Base-by-base conservation (phyloP, 2,329 filamentous ascomycete genomes). In the Aspergillus phoenicis region DNA sequence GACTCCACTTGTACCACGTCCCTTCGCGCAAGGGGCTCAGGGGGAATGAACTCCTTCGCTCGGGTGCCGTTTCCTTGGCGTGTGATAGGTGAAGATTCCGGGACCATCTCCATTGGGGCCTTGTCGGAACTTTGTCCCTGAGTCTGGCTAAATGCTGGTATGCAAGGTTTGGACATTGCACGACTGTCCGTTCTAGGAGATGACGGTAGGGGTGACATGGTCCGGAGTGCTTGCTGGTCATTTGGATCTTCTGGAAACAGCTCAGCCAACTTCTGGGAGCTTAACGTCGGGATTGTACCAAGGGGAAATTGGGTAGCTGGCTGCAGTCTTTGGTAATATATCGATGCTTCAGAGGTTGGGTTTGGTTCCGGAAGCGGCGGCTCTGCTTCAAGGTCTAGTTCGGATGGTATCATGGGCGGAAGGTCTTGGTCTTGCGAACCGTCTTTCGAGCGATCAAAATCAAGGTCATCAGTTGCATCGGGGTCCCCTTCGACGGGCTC, bases 1-100 rank as follows among this genome's bases (percentile, higher is more conserved):
- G 77, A 80, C 62, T 77, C 76, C 20, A 80, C 76, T 59, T 78
- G 72, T 4, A 79, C 70, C 26, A 77, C 66, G 3, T 72, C 68
- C 11, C 70, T 64, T 47, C 65, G 71, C 11, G 64, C 61, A 52
- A 45, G 66, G 24, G 67, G 64, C 38, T 64, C 66, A 24, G 61
- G 62, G 41, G 68, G 67, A 5, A 60, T 57, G 57, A 28, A 47
- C 1, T 66, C 52, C 17, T 55, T 61, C 13, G 55, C 30, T 7
- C 49, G 56, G 5, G 26, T 52, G 15, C 38, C 59, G 26, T 65
- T 62, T 22, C 67, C 66, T 47, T 60, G 62, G 43, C 64, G 66
- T 26, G 64, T 60, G 7, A 71, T 52, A 5, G 75, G 77, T n/a
- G 76, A 79, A 2, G 77, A 79, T 60, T 77, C 76, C 0, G 74